phyloP scores from a whole-genome alignment of 148 eudicot genomes.

The Silene conica region DNA sequence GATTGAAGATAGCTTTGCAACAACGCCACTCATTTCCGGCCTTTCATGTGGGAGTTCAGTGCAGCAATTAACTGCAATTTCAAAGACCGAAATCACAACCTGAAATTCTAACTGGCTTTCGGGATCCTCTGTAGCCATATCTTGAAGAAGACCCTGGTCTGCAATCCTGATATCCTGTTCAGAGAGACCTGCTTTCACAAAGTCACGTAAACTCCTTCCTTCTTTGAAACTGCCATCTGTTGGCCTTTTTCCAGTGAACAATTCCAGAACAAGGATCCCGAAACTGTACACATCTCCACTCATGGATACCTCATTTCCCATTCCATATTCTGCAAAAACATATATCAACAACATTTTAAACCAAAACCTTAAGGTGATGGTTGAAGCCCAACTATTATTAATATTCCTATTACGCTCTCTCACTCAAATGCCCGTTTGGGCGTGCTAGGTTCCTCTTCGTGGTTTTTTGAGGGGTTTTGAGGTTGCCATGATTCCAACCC shows the following conservation, averaged over 20 bases:
- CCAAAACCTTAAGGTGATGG: too few relatives aligned
- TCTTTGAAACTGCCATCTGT: conserved; percentile 22
- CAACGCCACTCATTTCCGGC: conserved; percentile 12
- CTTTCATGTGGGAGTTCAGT: conserved; percentile 14
- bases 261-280: conserved; percentile 27
- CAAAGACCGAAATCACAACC: conserved; percentile 17
- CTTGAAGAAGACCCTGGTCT: conserved; percentile 8
- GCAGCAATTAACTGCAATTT: conserved; percentile 20
- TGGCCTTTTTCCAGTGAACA: conserved; percentile 27
- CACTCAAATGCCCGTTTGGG: too few relatives aligned
- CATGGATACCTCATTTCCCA: conserved; percentile 25
- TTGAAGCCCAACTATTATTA: too few relatives aligned
- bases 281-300: conserved; percentile 29
- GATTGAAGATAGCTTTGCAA: conserved; percentile 12
- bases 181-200: conserved; percentile 16
- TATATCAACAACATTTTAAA: not conserved
- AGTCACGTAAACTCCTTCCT: conserved; percentile 21
- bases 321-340: conserved; percentile 24
- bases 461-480: too few relatives aligned
- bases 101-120: not conserved
- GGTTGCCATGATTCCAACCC: too few relatives aligned
- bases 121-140: not conserved
- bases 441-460: too few relatives aligned
- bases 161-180: conserved; percentile 11
- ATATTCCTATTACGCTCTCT: too few relatives aligned